Evolutionary conservation across 2,329 filamentous ascomycete genomes (phyloP), one percentile per base, ranked within the genome.

Genomic region (Penicillium hesseltinei): DNA sequence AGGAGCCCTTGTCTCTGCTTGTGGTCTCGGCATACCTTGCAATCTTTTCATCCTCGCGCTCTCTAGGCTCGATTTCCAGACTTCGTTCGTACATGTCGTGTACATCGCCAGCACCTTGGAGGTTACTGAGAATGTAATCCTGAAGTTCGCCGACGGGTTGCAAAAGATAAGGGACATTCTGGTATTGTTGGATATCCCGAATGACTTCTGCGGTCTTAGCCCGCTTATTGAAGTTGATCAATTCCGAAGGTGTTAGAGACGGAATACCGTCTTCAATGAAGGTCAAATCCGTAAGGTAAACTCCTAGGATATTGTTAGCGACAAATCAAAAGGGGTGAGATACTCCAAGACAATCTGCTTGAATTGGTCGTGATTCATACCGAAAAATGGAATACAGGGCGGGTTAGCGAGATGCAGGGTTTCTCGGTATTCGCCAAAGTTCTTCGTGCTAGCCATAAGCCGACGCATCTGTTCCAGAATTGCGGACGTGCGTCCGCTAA

Each of bases 71-170:
- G 59, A 99, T 88, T 70, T 88, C 84, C 78, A 99, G 81, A 78
- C 92, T 96, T 82, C 92, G 92, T 76, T 97, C 92, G 80, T 97
- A 99, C 94, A 97, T 97, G 81, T 97, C 93, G 75, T 97, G 92
- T 62, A 99, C 94, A 74, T 97, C 93, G 51, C 92, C 90, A 4
- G 94, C 93, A 31, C 88, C 89, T 78, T 95, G 89, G 90, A 97
- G 96, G 74, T 97, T 97, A 74, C 88, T 92, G 66, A 97, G 78
- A 64, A 99, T 96, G 77, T 97, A 99, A 66, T 97, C 92, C 73
- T 97, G 93, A 64, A 99, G 81, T 77, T 97, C 94, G 2, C 88
- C 84, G 17, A 99, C 93, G 0, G 92, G 84, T 71, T 95, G 90
- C 51, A 99, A 80, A 8, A 90, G 88, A 73, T 97, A 99, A n/a